These are phyloP conservation scores for Begonia masoniana DNA, from an alignment of 306 rosid species.

Conservation along the genomic window DNA sequence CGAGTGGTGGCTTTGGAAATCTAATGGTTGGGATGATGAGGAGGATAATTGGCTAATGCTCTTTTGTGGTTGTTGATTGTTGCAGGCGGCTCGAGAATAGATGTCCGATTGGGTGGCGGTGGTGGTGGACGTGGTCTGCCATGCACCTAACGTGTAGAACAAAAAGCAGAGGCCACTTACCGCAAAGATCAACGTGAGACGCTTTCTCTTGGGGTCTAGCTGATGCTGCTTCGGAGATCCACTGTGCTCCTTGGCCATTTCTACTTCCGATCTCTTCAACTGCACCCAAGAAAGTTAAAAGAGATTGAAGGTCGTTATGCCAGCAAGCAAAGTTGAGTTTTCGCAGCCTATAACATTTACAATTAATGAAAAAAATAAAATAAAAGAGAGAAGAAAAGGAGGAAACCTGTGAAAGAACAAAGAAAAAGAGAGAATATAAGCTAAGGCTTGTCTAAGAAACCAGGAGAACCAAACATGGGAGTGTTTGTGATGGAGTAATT, in stretches of 20 bases:
- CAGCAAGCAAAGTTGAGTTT: too few relatives aligned
- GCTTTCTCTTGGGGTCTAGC: slow-evolving; percentile 52
- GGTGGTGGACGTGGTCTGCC: slow-evolving; percentile 38
- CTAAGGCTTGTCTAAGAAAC: not conserved
- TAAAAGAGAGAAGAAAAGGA: not conserved
- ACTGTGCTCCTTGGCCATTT: slow-evolving; percentile 66
- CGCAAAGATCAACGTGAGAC: slow-evolving; percentile 61
- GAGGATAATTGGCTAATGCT: slow-evolving; percentile 3
- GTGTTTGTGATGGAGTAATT: not conserved
- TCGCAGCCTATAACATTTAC: too few relatives aligned
- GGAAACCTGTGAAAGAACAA: not conserved
- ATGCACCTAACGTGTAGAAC: slow-evolving; percentile 64
- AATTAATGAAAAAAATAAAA: not conserved
- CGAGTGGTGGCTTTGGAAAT: not conserved
- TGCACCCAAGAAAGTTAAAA: not conserved
- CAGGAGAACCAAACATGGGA: not conserved
- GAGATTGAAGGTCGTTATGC: too few relatives aligned
- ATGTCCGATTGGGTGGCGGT: slow-evolving; percentile 29
- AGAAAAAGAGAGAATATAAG: too few relatives aligned
- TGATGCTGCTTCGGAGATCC: slow-evolving; percentile 89
- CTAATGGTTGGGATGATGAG: slow-evolving; percentile 20
- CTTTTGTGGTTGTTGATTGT: slow-evolving; percentile 4
- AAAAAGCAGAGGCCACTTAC: slow-evolving; percentile 67
- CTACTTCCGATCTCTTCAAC: not conserved
- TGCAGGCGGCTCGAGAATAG: slow-evolving; percentile 36